Evolutionary conservation across 352 stramenopile genomes (phyloP).

Genomic region (Pythium monospermum): DNA sequence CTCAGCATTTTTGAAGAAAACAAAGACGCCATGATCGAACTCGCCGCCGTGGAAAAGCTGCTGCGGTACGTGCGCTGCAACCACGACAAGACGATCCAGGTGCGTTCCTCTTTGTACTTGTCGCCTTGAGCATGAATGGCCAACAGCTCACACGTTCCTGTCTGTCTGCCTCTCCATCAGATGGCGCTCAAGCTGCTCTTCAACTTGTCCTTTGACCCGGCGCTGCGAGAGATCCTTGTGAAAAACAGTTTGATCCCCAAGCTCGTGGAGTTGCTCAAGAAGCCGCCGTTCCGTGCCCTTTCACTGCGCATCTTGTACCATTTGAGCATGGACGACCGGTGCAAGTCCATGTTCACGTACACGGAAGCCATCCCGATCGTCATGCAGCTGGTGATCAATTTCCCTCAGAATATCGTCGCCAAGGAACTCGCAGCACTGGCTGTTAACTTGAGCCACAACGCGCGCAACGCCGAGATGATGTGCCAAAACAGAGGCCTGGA

Average conservation of each 20-base stretch:
- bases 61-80: slow-evolving; percentile 77
- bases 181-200: slow-evolving; percentile 88
- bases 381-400: slow-evolving; percentile 94
- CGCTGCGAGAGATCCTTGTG: slow-evolving; percentile 80
- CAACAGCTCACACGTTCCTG: slow-evolving; percentile 16
- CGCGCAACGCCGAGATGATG: slow-evolving; percentile 89
- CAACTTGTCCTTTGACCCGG: slow-evolving; percentile 93
- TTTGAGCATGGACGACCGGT: slow-evolving; percentile 92
- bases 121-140: slow-evolving; percentile 13
- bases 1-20: slow-evolving; percentile 95
- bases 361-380: slow-evolving; percentile 93
- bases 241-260: slow-evolving; percentile 88
- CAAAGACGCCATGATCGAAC: slow-evolving; percentile 89
- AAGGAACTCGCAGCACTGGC: slow-evolving; percentile 92
- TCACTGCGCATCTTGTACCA: slow-evolving; percentile 93
- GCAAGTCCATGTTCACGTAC: slow-evolving; percentile 94
- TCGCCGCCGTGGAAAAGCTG: slow-evolving; percentile 70
- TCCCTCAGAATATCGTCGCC: slow-evolving; percentile 88
- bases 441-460: slow-evolving; percentile 93
- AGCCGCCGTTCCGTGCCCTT: slow-evolving; percentile 82
- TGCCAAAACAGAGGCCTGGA: slow-evolving; percentile 84
- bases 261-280: slow-evolving; percentile 92
- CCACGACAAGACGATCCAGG: slow-evolving; percentile 82
- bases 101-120: not conserved
- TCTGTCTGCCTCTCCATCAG: slow-evolving; percentile 4